Evolutionary conservation across 2,329 filamentous ascomycete genomes (phyloP), one percentile per base, ranked within the genome.

Genomic region (Ceratocystis papillata): DNA sequence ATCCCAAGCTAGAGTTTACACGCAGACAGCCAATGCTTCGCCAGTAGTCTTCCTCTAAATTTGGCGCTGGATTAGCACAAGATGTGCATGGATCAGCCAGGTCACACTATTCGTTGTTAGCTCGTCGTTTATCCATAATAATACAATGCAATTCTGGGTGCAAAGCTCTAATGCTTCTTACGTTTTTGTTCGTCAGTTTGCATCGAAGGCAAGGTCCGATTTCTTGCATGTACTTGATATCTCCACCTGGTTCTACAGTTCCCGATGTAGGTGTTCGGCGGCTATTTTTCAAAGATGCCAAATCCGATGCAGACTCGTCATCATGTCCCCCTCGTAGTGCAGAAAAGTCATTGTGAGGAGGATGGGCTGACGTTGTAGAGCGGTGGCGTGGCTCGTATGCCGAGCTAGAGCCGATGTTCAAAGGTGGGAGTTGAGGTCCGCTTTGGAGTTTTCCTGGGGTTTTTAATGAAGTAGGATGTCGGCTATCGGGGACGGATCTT

Each of bases 221-320:
- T 22, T 66, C 59, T 15, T 59, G 63, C n/a, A 45, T 28, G n/a
- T 48, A 41, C 33, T 64, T 64, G 12, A 17, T 37, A n/a, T 45
- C 63, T n/a, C 30, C 48, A 12, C 37, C 33, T 15, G 20, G 5
- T 30, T 57, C 48, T 15, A 53, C 28, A n/a, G 41, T 41, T 30
- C 63, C 50, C 15, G 48, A 59, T 10, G 46, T 22, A 15, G 50
- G 15, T 59, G 37, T 50, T 41, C 17, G 25, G 17, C 25, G 48
- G 7, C 50, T 45, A 30, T 33, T 44, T 37, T 59, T 57, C 50
- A 64, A 25, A 45, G 33, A 30, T 2, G 63, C 50, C 28, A 64
- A 37, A 2, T 55, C 41, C 75, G 20, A 73, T 6, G 61, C 25
- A 22, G 44, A 22, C 28, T 63, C 61, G 10, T 63, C 44, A 10